These are phyloP conservation scores for Berkeleyomyces rouxiae DNA, from an alignment of 2,329 filamentous ascomycete species.

Conservation along the genomic window DNA sequence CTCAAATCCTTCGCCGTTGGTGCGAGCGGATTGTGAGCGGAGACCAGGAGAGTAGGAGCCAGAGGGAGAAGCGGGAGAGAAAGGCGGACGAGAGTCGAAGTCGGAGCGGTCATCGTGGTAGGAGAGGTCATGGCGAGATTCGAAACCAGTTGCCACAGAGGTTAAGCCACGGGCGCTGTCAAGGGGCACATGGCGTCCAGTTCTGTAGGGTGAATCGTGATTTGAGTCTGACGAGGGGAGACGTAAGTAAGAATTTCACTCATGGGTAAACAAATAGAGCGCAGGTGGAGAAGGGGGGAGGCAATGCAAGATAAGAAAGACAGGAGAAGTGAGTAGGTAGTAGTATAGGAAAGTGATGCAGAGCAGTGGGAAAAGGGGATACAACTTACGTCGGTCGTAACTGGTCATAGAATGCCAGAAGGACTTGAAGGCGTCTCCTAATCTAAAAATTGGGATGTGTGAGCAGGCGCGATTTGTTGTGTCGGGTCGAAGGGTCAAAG, in stretches of 20 bases:
- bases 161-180: constrained; percentile 71
- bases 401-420: constrained; percentile 90
- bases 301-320: neutral
- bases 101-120: constrained; percentile 41
- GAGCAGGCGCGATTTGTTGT: neutral
- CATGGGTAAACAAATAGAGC: constrained; percentile 4
- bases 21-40: constrained; percentile 57
- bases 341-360: too few relatives aligned
- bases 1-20: constrained; percentile 50
- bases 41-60: constrained; percentile 74
- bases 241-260: neutral
- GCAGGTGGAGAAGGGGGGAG: neutral
- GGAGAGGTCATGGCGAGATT: constrained; percentile 72
- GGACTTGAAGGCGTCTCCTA: constrained; percentile 61
- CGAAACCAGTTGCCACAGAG: constrained; percentile 73
- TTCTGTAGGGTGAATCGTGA: constrained; percentile 83
- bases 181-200: constrained; percentile 76
- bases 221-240: constrained; percentile 53
- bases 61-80: constrained; percentile 29
- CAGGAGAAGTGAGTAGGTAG: too few relatives aligned
- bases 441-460: constrained; percentile 24
- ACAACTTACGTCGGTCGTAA: constrained; percentile 45
- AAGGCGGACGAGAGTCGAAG: constrained; percentile 19
- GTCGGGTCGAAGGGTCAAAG: neutral
- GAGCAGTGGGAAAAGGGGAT: too few relatives aligned